phyloP scores from a whole-genome alignment of 768 basidiomycete species.

The Phaeolepiota aurea region DNA sequence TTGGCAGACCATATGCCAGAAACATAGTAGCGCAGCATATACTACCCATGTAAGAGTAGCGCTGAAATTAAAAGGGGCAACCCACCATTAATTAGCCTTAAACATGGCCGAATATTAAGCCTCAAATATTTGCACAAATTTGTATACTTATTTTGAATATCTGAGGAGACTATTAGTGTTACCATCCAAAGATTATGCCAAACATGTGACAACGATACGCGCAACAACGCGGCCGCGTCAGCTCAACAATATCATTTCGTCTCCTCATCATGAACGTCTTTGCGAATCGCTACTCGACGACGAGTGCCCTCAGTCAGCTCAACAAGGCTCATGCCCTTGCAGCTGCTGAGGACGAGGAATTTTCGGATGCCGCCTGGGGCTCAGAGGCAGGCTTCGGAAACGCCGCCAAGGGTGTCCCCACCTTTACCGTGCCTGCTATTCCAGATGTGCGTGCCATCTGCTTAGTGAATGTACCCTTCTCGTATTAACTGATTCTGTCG shows the following conservation, averaged over 20 bases:
- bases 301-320: conserved; percentile 39
- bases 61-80: too few species aligned
- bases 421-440: conserved; percentile 65
- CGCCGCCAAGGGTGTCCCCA: conserved; percentile 60
- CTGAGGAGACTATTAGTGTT: too few species aligned
- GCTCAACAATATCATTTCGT: conserved; percentile 13
- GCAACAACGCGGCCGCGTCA: conserved; percentile 40
- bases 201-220: conserved; percentile 25
- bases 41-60: too few species aligned
- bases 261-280: conserved; percentile 61
- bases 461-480: too few species aligned
- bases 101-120: too few species aligned
- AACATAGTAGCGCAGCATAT: too few species aligned
- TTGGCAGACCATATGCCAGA: too few species aligned
- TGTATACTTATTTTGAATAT: too few species aligned
- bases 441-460: conserved; percentile 69
- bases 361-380: conserved; percentile 71
- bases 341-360: conserved; percentile 53
- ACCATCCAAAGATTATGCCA: conserved; percentile 16
- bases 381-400: conserved; percentile 78
- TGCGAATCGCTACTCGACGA: conserved; percentile 57
- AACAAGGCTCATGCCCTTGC: conserved; percentile 35
- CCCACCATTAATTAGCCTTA: too few species aligned
- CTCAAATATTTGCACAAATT: too few species aligned
- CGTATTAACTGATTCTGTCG: too few species aligned